Evolutionary conservation across 2,329 filamentous ascomycete species (phyloP).

Genomic region (Penicillium rolfsii): DNA sequence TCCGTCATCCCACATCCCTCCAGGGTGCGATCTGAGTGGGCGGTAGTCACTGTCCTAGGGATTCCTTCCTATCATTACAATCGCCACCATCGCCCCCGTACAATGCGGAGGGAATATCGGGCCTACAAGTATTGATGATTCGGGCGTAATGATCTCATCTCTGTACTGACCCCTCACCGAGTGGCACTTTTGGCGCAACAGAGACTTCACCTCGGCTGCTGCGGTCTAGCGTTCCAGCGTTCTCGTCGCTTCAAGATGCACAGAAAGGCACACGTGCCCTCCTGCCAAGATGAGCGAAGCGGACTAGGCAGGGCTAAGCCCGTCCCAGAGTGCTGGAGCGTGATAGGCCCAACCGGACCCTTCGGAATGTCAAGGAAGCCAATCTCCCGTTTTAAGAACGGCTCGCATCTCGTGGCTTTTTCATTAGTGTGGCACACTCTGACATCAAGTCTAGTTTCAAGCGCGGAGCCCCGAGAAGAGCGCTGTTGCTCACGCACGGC

Average conservation of each 20-base stretch:
- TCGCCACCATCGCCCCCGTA: background rate
- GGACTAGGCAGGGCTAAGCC: background rate
- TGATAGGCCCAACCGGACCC: background rate
- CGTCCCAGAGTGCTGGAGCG: background rate
- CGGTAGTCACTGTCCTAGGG: no score
- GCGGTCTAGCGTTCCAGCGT: background rate
- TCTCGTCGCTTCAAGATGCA: background rate
- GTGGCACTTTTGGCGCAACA: background rate
- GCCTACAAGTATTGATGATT: background rate
- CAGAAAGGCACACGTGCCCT: conserved; percentile 5
- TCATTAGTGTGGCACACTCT: background rate
- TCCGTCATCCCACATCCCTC: background rate
- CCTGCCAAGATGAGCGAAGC: conserved; percentile 2
- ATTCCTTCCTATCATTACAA: background rate
- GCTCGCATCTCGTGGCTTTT: background rate
- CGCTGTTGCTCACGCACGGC: background rate
- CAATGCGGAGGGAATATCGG: background rate
- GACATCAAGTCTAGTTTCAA: background rate
- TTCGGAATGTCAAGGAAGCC: background rate
- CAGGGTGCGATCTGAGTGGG: background rate
- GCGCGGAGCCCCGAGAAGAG: background rate
- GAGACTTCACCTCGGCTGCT: background rate
- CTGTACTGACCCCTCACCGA: background rate
- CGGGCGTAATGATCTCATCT: background rate
- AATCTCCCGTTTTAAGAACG: background rate